Percentiles rank a stretch among this genome's conserved stretches.
Conservation (phyloP, 2,329 filamentous ascomycete species). For the Rhinocladiella similis region DNA sequence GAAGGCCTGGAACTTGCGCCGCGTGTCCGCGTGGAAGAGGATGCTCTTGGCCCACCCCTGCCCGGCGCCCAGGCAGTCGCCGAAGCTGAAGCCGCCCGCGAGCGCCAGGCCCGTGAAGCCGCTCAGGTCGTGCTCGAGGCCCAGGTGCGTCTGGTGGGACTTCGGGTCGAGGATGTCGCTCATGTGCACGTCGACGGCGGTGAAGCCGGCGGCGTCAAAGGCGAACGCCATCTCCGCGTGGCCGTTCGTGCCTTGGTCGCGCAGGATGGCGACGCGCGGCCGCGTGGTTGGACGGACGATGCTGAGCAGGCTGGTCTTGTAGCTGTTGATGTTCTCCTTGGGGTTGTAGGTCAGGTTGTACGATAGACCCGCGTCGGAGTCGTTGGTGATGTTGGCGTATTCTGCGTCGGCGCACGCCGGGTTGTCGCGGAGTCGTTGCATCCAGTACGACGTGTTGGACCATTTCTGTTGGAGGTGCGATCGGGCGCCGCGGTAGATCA, state of each 20-base stretch:
- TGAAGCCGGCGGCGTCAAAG: constrained; percentile 87
- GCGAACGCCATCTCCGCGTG: constrained; percentile 98
- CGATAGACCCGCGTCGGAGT: constrained; percentile 76
- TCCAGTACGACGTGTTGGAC: constrained; percentile 83
- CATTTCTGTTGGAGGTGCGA: constrained; percentile 80
- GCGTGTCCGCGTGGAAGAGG: constrained; percentile 73
- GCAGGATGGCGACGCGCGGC: constrained; percentile 83
- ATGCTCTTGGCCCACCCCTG: constrained; percentile 96
- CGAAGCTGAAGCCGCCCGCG: constrained; percentile 97
- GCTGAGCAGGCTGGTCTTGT: constrained; percentile 49
- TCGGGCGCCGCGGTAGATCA: constrained; percentile 69
- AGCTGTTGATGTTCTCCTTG: constrained; percentile 58
- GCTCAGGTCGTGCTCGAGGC: constrained; percentile 73
- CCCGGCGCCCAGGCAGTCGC: constrained; percentile 88
- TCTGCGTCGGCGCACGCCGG: constrained; percentile 82
- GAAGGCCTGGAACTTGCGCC: constrained; percentile 78
- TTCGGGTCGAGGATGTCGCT: constrained; percentile 61
- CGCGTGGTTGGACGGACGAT: constrained; percentile 61
- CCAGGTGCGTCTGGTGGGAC: constrained; percentile 48
- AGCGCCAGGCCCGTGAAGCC: constrained; percentile 86
- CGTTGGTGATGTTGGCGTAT: constrained; percentile 71
- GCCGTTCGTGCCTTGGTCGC: constrained; percentile 94
- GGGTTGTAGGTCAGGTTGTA: constrained; percentile 83
- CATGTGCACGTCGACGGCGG: constrained; percentile 94
- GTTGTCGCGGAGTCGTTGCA: constrained; percentile 90